Evolutionary conservation across 768 basidiomycete genomes (phyloP), one percentile per base, ranked within the genome.

Genomic region (Cantharellus cinnabarinus): DNA sequence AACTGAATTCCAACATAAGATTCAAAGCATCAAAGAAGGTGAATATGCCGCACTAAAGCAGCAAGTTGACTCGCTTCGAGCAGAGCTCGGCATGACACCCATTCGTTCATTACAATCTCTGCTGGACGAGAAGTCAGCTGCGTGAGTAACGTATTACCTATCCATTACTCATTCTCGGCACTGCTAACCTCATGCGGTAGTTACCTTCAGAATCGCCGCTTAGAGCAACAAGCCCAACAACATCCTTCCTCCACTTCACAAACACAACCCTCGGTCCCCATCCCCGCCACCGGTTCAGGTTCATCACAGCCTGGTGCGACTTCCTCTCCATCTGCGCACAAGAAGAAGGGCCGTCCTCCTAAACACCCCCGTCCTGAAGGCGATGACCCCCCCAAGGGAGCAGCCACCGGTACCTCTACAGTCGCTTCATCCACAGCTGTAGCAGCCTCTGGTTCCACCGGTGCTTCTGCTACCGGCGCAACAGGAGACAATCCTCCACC

Each of bases 21-120:
- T 89, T 61, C 70, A 73, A 42, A 68, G 71, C 7, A 73, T 89
- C 5, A 80, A 82, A 29, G 85, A 85, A 53, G 82, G 81, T 41
- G 86, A 88, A 63, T 89, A 89, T 66, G 74, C 82, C 10, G 68
- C 70, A 4, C 81, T 86, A 3, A 89, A 89, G 67, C 69, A 69
- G 38, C 85, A 89, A 62, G 87, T 89, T 53, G 87, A 89, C 66
- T 71, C 76, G 57, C 72, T 89, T 51, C 78, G 87, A 44, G 73
- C 74, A 57, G 86, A 89, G 66, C 78, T 89, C 4, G 87, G 85
- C 0, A 82, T 89, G 64, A 71, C 78, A 0, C 80, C 87, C 2
- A 69, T 88, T 7, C 85, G 85, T 2, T 81, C 76, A 64, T 64
- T 89, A 51, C 85, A 89, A 64, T 71, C 72, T 40, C 85, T 79